Base-by-base conservation (phyloP, 345 rosid species). In the Anacardium occidentale region DNA sequence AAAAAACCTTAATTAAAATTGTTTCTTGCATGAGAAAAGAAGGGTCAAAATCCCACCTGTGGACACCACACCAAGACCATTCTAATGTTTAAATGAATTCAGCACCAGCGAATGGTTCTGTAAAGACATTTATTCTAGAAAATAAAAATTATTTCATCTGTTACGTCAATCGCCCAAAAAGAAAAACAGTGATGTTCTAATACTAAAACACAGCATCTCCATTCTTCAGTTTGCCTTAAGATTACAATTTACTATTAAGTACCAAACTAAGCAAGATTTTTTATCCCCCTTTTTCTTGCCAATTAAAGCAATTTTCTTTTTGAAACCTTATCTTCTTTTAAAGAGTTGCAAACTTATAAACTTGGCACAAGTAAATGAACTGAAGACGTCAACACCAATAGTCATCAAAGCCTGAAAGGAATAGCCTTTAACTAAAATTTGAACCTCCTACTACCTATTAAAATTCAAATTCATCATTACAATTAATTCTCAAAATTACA, bases 1-100 rank as follows among this genome's bases (percentile, higher is more conserved):
- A 32, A 69, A 68, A 68, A n/a, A n/a, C n/a, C 63, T 68, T 5
- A 42, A 42, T 51, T 17, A 24, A 66, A 42, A 69, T 8, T 15
- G n/a, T 37, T 14, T 34, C 17, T 20, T 37, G 13, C 22, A 17
- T 10, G 11, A 22, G 32, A 45, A 45, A 14, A 15, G 47, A 45
- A 50, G 17, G 20, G 2, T 64, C 14, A 18, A 48, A 10, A 24
- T 44, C 9, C 34, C 68, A 21, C 32, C 54, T 47, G 21, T 8
- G 32, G 2, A 10, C 2, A 52, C 10, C 54, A 24, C 24, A 50
- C 24, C 3, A 47, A 52, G 12, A 45, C 34, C 21, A 29, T 18
- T 7, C 32, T 45, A 42, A 11, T 58, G 20, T 56, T 22, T 25
- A 48, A 21, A 22, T 1, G 24, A 26, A 69, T 9, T 42, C 12